Evolutionary conservation across 352 stramenopile species (phyloP).

Genomic region (Phytophthora colocasiae): DNA sequence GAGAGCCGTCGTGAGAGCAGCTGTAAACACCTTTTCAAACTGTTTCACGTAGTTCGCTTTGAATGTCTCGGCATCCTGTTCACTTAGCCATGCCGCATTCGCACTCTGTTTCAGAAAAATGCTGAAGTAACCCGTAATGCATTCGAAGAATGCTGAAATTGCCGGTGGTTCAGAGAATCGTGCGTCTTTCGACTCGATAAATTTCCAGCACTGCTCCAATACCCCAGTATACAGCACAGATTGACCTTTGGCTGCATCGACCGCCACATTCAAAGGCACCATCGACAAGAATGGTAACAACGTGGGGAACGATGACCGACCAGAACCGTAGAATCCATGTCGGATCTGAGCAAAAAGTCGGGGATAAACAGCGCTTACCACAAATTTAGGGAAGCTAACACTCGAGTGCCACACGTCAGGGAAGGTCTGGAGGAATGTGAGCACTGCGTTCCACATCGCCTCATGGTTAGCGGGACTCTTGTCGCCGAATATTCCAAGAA

Average conservation of each 20-base stretch:
- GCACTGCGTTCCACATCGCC: conserved; percentile 75
- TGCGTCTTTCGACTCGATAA: conserved; percentile 60
- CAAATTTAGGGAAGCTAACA: conserved; percentile 65
- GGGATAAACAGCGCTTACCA: conserved; percentile 65
- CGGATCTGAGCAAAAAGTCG: conserved; percentile 76
- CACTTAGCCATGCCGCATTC: conserved; percentile 42
- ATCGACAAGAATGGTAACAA: conserved; percentile 79
- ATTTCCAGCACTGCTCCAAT: conserved; percentile 77
- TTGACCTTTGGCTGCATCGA: conserved; percentile 47
- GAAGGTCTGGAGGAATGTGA: conserved; percentile 73
- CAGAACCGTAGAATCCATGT: conserved; percentile 82
- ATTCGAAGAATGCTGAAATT: conserved; percentile 78
- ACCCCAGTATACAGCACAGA: conserved; percentile 69
- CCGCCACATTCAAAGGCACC: conserved; percentile 64
- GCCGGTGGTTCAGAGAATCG: conserved; percentile 61
- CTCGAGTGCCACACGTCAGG: conserved; percentile 51
- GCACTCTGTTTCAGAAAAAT: conserved; percentile 61
- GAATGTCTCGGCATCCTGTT: conserved; percentile 29
- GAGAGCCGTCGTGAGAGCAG: conserved; percentile 49
- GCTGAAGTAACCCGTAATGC: conserved; percentile 67
- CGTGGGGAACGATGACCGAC: conserved; percentile 68
- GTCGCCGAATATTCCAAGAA: conserved; percentile 73
- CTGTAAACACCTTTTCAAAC: conserved; percentile 69
- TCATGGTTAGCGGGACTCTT: conserved; percentile 75
- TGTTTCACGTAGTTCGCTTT: conserved; percentile 58